Evolutionary conservation across 2,329 filamentous ascomycete species (phyloP), one percentile per base, ranked within the genome.

Genomic region (Colletotrichum salicis): DNA sequence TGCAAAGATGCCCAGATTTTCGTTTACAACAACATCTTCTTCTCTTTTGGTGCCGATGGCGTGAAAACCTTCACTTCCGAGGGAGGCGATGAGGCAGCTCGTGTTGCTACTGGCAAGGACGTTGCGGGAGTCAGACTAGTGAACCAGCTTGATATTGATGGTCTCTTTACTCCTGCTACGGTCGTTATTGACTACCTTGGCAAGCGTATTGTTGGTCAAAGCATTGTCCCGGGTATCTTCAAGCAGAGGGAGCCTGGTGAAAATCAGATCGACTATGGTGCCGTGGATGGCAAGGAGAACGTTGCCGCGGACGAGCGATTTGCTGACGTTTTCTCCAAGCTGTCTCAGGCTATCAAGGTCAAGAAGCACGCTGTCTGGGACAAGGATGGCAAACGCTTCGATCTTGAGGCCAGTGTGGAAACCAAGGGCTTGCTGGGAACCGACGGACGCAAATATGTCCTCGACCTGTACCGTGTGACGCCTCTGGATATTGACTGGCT

Each of bases 21-120:
- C 78, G 96, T 99, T 29, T 98, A 98, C 86, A 98, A 98, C 87
- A 99, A 99, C 83, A 95, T 99, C 76, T 99, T 99, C 86, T 99
- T 97, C 86, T 98, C 96, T 0, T 98, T 98, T 77, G 96, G 96
- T 74, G 96, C 96, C 56, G 96, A 99, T 81, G 97, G 96, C 64
- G 96, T 98, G 57, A 96, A 96, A 55, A 99, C 96, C 19, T 99
- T 99, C 82, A 95, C 95, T 12, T 95, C 93, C 3, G 96, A 99
- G 84, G 96, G 96, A 75, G 96, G 96, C 24, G 96, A 99, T 76
- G 96, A 99, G 84, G 96, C 96, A 75, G 96, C 96, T 15, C 91
- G 96, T 71, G 94, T 98, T 69, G 96, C 97, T 31, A 97, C 97
- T 5, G 96, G 95, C 74, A 99, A 99, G 85, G 96, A 99, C 78